Percentiles rank a stretch among this genome's conserved stretches.
Conservation (phyloP, 2,329 filamentous ascomycete genomes). For the Cyanodermella asteris region DNA sequence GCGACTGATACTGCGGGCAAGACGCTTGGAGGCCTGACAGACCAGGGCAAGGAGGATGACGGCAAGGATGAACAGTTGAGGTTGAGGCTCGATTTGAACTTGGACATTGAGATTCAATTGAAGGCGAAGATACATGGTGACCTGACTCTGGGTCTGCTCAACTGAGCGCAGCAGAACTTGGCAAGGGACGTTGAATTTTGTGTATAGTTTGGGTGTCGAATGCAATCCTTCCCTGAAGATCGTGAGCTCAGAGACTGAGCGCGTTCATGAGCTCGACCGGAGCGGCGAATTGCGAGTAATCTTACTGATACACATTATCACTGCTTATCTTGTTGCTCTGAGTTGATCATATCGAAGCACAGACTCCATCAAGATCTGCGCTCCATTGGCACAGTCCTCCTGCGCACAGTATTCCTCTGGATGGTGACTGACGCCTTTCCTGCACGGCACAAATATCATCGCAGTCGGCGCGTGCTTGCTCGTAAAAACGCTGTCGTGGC, state of each 20-base stretch:
- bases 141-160: slow-evolving; percentile 49
- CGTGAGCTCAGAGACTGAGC: too few relatives aligned
- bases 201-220: too few relatives aligned
- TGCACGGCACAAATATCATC: slow-evolving; percentile 46
- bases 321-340: slow-evolving; percentile 14
- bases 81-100: slow-evolving; percentile 50
- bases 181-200: too few relatives aligned
- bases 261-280: too few relatives aligned
- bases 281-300: too few relatives aligned
- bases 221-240: too few relatives aligned
- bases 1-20: slow-evolving; percentile 6
- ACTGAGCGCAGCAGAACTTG: slow-evolving; percentile 14
- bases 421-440: slow-evolving; percentile 40
- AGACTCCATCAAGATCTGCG: slow-evolving; percentile 29
- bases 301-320: slow-evolving; percentile 5
- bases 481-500: slow-evolving; percentile 34
- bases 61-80: slow-evolving; percentile 44
- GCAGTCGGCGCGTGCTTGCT: slow-evolving; percentile 37
- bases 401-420: slow-evolving; percentile 39
- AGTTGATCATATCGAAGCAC: slow-evolving; percentile 27
- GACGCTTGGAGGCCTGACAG: slow-evolving; percentile 5
- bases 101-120: slow-evolving; percentile 64
- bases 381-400: slow-evolving; percentile 36
- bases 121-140: slow-evolving; percentile 74
- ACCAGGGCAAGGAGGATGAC: slow-evolving; percentile 15